Conservation (phyloP, 1,284 basidiomycete genomes). For the Marasmius sp. region DNA sequence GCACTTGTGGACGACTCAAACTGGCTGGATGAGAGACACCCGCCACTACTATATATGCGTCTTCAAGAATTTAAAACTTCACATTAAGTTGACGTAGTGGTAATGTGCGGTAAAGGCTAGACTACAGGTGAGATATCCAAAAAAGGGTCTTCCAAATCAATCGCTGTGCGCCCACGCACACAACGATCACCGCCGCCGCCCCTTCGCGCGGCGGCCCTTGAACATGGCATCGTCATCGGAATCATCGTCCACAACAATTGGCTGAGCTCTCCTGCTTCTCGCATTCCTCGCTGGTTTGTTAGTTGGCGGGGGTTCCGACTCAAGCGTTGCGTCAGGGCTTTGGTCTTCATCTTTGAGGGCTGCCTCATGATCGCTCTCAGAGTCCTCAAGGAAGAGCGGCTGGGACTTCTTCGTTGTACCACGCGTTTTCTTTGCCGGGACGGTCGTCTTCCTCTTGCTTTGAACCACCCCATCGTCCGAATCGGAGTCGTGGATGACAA, state of each 20-base stretch:
- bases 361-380: constrained; percentile 33
- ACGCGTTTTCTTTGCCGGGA: constrained; percentile 10
- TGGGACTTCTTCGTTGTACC: constrained; percentile 23
- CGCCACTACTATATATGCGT: too few species aligned
- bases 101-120: too few species aligned
- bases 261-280: neutral
- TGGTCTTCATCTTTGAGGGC: constrained; percentile 19
- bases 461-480: constrained; percentile 29
- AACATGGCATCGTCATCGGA: constrained; percentile 70
- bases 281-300: neutral
- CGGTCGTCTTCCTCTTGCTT: constrained; percentile 18
- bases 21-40: too few species aligned
- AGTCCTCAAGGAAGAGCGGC: constrained; percentile 41
- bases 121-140: too few species aligned
- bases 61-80: too few species aligned
- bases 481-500: constrained; percentile 30
- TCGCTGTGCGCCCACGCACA: too few species aligned
- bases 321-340: constrained; percentile 28
- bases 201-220: constrained; percentile 55
- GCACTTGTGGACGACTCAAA: too few species aligned
- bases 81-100: too few species aligned
- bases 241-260: constrained; percentile 56
- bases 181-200: constrained; percentile 13
- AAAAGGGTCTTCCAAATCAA: too few species aligned
- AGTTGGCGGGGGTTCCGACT: constrained; percentile 21